Percentiles rank a stretch among this genome's conserved stretches.
phyloP scores from a whole-genome alignment of 192 early-diverging fungal species.

The Rhizoclosmatium sp. region DNA sequence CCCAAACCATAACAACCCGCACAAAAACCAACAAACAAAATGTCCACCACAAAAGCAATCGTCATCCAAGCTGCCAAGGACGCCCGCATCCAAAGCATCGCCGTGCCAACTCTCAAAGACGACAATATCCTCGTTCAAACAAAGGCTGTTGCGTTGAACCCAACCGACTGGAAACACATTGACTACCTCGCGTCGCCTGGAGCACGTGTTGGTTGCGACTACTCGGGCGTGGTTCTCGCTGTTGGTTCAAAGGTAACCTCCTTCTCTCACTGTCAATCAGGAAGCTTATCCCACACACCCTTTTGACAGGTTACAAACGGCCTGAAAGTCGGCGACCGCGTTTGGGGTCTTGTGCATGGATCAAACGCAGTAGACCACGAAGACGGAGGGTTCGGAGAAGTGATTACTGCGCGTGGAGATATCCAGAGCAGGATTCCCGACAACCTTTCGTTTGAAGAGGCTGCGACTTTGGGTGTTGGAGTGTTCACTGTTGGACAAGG shows the following conservation, averaged over 20 bases:
- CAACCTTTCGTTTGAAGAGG: slow-evolving; percentile 24
- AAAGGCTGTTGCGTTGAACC: neutral
- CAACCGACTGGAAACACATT: neutral
- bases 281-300: too few relatives aligned
- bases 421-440: slow-evolving; percentile 4
- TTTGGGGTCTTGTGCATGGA: slow-evolving; percentile 18
- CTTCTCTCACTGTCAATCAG: too few relatives aligned
- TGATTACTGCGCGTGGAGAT: slow-evolving; percentile 10
- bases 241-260: slow-evolving; percentile 2
- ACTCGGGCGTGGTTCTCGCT: neutral
- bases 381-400: slow-evolving; percentile 16
- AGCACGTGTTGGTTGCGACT: slow-evolving; percentile 10
- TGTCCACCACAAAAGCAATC: neutral
- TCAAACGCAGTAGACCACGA: slow-evolving; percentile 9
- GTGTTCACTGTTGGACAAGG: slow-evolving; percentile 16
- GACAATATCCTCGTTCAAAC: slow-evolving; percentile 8
- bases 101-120: neutral
- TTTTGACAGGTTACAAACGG: neutral
- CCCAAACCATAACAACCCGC: too few relatives aligned
- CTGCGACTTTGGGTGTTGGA: slow-evolving; percentile 16
- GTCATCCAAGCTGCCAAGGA: neutral
- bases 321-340: slow-evolving; percentile 21
- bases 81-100: neutral
- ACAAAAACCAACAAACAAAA: too few relatives aligned
- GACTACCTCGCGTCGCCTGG: slow-evolving; percentile 12